A percentile compares a stretch with the other conserved stretches of the same genome.
Conservation (phyloP, 441 rosid species). For the Eruca vesicaria region DNA sequence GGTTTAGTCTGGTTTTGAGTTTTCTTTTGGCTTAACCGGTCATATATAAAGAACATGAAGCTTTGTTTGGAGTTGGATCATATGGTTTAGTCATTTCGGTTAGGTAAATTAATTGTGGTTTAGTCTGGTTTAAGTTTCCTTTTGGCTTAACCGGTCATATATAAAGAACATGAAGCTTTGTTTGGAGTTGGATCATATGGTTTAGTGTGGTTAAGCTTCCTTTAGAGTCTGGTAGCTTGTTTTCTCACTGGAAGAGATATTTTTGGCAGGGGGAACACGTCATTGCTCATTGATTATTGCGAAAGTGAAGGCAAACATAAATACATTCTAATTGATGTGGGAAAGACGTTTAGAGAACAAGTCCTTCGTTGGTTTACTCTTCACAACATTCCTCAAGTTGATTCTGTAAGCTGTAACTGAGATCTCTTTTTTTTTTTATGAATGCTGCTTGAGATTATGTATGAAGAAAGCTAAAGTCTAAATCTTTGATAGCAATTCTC, state of each 20-base stretch:
- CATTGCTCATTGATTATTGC: constrained; percentile 78
- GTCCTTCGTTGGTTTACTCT: constrained; percentile 95
- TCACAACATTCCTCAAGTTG: constrained; percentile 79
- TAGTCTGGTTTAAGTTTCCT: too few relatives aligned
- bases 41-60: too few relatives aligned
- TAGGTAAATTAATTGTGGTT: too few relatives aligned
- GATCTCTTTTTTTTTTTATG: not conserved
- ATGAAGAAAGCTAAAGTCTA: not conserved
- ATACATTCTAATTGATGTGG: constrained; percentile 86
- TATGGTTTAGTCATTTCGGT: too few relatives aligned
- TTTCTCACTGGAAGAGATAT: not conserved
- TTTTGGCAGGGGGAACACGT: constrained; percentile 79
- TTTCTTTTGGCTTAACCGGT: too few relatives aligned
- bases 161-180: too few relatives aligned
- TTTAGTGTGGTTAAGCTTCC: not conserved
- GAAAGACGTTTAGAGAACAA: constrained; percentile 96
- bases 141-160: too few relatives aligned
- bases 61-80: too few relatives aligned
- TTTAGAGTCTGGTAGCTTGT: not conserved
- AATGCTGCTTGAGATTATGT: not conserved
- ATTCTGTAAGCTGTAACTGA: constrained; percentile 60
- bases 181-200: too few relatives aligned
- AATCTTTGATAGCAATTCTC: not conserved
- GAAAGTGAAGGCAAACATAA: constrained; percentile 49
- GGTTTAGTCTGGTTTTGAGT: too few relatives aligned